phyloP scores from a whole-genome alignment of 2,329 filamentous ascomycete species.

The Talaromyces sp. region DNA sequence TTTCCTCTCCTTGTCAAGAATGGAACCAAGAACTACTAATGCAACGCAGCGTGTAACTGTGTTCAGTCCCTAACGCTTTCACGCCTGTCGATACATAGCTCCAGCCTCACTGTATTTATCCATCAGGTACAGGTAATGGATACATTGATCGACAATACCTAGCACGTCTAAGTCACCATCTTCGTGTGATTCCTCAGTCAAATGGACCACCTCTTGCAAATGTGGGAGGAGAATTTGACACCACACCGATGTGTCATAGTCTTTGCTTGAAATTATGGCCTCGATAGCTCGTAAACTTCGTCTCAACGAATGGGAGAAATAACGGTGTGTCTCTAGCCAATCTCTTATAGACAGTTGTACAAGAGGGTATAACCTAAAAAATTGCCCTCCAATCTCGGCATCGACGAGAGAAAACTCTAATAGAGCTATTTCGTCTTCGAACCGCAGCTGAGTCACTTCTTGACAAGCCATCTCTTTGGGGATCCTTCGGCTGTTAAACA shows the following conservation, averaged over 20 bases:
- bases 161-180: background rate
- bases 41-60: no score
- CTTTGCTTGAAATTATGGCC: slow-evolving; percentile 18
- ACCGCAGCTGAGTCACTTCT: background rate
- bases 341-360: slow-evolving; percentile 21
- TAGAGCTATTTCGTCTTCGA: slow-evolving; percentile 18
- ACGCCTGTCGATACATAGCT: no score
- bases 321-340: slow-evolving; percentile 21
- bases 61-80: background rate
- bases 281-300: background rate
- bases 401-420: slow-evolving; percentile 21
- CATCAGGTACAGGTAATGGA: slow-evolving; percentile 5
- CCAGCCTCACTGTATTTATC: slow-evolving; percentile 7
- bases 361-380: slow-evolving; percentile 24
- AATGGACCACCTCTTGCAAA: background rate
- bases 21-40: no score
- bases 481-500: slow-evolving; percentile 26
- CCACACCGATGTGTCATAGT: slow-evolving; percentile 20
- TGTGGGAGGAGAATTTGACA: slow-evolving; percentile 13
- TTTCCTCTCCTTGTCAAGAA: no score
- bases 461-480: slow-evolving; percentile 13
- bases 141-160: background rate
- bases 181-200: background rate
- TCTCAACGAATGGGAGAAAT: slow-evolving; percentile 13
- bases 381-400: background rate